Conservation (phyloP, 768 basidiomycete genomes). For the Sarcomyxa edulis region DNA sequence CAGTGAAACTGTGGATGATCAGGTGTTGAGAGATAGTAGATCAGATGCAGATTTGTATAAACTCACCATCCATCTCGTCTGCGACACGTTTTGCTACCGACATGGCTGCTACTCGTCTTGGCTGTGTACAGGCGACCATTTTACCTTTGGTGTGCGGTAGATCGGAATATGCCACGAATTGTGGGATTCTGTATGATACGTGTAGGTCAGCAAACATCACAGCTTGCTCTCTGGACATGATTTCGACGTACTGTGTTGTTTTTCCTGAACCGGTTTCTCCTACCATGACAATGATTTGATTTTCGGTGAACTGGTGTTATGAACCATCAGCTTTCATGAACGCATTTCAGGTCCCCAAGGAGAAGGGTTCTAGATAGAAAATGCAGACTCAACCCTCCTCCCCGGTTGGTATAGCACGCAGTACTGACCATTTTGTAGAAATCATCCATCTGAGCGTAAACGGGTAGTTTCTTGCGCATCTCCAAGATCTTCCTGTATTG, state of each 20-base stretch:
- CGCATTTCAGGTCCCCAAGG: slow-evolving; percentile 9
- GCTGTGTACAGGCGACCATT: slow-evolving; percentile 95
- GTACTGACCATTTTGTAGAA: slow-evolving; percentile 81
- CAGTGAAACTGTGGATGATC: slow-evolving; percentile 59
- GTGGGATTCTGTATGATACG: slow-evolving; percentile 69
- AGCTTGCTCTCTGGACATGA: neutral
- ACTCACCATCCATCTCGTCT: slow-evolving; percentile 96
- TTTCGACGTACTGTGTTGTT: slow-evolving; percentile 77
- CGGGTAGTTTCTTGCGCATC: slow-evolving; percentile 82
- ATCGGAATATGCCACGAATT: slow-evolving; percentile 93
- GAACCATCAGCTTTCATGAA: slow-evolving; percentile 18
- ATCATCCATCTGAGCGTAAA: slow-evolving; percentile 88
- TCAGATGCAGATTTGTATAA: neutral
- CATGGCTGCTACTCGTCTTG: slow-evolving; percentile 95
- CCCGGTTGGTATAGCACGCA: slow-evolving; percentile 18
- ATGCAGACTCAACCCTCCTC: slow-evolving; percentile 41
- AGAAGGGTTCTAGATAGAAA: slow-evolving; percentile 34
- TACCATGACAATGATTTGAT: slow-evolving; percentile 88
- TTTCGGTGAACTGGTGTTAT: slow-evolving; percentile 53
- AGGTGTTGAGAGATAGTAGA: slow-evolving; percentile 1
- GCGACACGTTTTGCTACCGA: slow-evolving; percentile 97
- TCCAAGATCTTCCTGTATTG: slow-evolving; percentile 87
- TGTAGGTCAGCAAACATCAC: slow-evolving; percentile 8
- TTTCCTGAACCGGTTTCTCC: slow-evolving; percentile 96
- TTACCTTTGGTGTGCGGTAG: slow-evolving; percentile 87